Conservation (phyloP, 1,284 basidiomycete species). For the Exsudoporus floridanus region DNA sequence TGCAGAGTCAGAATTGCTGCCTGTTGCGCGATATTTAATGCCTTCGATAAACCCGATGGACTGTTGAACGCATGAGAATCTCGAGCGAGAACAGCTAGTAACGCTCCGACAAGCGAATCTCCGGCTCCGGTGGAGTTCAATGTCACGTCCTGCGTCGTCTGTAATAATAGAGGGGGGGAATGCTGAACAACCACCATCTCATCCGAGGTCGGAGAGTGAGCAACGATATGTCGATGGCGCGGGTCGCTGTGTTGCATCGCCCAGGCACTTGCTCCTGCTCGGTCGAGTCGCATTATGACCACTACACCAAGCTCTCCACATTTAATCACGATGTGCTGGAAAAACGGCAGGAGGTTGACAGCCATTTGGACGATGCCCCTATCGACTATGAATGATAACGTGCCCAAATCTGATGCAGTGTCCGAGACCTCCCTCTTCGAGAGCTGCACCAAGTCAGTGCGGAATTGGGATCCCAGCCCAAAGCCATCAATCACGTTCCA, state of each 20-base stretch:
- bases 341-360: conserved; percentile 75
- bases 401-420: conserved; percentile 41
- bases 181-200: conserved; percentile 64
- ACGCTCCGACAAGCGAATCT: conserved; percentile 80
- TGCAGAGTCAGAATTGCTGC: conserved; percentile 66
- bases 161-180: conserved; percentile 63
- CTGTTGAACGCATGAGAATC: conserved; percentile 47
- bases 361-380: conserved; percentile 78
- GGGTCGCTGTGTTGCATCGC: conserved; percentile 46
- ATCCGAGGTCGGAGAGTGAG: conserved; percentile 44
- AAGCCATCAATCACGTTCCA: conserved; percentile 66
- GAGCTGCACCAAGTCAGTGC: conserved; percentile 61
- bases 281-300: conserved; percentile 56
- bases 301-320: conserved; percentile 70
- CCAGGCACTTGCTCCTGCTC: conserved; percentile 48
- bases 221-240: conserved; percentile 49
- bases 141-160: conserved; percentile 43
- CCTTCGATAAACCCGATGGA: conserved; percentile 41
- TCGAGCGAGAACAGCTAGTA: conserved; percentile 57
- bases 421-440: conserved; percentile 46
- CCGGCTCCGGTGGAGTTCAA: conserved; percentile 89
- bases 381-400: conserved; percentile 62
- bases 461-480: conserved; percentile 60
- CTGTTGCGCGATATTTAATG: conserved; percentile 55
- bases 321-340: conserved; percentile 81